Evolutionary conservation across 2,329 filamentous ascomycete genomes (phyloP).

Genomic region (Ceratocystiopsis minuta): DNA sequence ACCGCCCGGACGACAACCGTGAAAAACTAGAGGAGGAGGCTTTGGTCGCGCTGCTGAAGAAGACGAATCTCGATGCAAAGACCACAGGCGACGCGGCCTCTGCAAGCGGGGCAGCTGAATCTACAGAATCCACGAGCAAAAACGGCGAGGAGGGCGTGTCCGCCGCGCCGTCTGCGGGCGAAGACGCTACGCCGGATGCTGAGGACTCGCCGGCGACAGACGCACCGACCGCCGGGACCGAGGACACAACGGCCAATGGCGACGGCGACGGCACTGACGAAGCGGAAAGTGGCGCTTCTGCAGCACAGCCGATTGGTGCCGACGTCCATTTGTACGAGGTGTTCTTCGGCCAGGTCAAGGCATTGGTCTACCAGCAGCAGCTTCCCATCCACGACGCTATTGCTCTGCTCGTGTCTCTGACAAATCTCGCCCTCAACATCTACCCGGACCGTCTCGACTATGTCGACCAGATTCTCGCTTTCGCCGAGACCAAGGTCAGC

Average conservation of each 20-base stretch:
- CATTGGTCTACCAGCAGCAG: conserved; percentile 77
- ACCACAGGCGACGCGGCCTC: conserved; percentile 9
- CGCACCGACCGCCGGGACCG: conserved; percentile 14
- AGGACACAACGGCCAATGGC: conserved; percentile 5
- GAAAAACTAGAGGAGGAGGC: conserved; percentile 73
- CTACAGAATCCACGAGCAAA: too few relatives aligned
- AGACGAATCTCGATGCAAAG: conserved; percentile 38
- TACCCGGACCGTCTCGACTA: conserved; percentile 88
- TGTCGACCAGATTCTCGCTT: conserved; percentile 82
- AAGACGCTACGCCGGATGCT: conserved; percentile 20
- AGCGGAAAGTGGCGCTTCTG: conserved; percentile 7
- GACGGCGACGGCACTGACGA: conserved; percentile 11
- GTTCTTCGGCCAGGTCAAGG: conserved; percentile 91
- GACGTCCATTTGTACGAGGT: conserved; percentile 89
- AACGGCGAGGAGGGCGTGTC: too few relatives aligned
- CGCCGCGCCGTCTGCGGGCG: neutral
- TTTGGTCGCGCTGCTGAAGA: conserved; percentile 58
- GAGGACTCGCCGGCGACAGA: conserved; percentile 13
- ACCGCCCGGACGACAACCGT: conserved; percentile 50
- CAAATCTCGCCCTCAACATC: conserved; percentile 86
- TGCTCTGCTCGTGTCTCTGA: conserved; percentile 79
- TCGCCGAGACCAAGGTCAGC: conserved; percentile 68
- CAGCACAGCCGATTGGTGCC: conserved; percentile 33
- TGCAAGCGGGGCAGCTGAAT: conserved; percentile 13
- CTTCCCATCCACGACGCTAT: conserved; percentile 90